A percentile compares a stretch with the other conserved stretches of the same genome.
These are phyloP conservation scores for Rhizophora mangle DNA, from an alignment of 345 rosid species.

Conservation along the genomic window DNA sequence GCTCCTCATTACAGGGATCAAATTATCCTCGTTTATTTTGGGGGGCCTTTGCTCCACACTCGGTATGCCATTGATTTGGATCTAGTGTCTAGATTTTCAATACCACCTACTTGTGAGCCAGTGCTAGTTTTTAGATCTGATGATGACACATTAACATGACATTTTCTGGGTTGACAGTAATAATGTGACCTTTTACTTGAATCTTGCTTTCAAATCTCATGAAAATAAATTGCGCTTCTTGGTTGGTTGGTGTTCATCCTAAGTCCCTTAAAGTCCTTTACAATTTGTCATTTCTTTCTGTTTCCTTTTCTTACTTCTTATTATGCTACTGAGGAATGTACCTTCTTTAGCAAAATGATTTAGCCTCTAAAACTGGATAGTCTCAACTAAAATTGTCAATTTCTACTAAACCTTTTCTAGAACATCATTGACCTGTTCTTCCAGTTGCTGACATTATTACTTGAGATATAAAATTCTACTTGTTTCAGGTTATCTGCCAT, in stretches of 20 bases:
- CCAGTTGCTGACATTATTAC: background rate
- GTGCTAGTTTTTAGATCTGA: too few relatives aligned
- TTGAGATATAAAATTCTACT: background rate
- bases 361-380: too few relatives aligned
- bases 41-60: constrained; percentile 72
- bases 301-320: too few relatives aligned
- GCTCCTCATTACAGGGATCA: constrained; percentile 58
- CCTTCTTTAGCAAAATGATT: too few relatives aligned
- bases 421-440: background rate
- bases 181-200: background rate
- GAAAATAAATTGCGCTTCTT: background rate
- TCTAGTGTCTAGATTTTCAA: background rate
- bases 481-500: constrained; percentile 56
- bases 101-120: background rate
- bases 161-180: too few relatives aligned
- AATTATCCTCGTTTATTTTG: constrained; percentile 78
- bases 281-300: background rate
- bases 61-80: constrained; percentile 39
- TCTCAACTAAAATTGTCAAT: too few relatives aligned
- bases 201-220: background rate
- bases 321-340: too few relatives aligned
- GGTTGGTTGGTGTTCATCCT: background rate
- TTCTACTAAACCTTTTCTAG: too few relatives aligned
- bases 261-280: background rate
- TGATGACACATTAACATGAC: too few relatives aligned